phyloP scores from a whole-genome alignment of 2,329 filamentous ascomycete species.

The Didymella keratinophila region DNA sequence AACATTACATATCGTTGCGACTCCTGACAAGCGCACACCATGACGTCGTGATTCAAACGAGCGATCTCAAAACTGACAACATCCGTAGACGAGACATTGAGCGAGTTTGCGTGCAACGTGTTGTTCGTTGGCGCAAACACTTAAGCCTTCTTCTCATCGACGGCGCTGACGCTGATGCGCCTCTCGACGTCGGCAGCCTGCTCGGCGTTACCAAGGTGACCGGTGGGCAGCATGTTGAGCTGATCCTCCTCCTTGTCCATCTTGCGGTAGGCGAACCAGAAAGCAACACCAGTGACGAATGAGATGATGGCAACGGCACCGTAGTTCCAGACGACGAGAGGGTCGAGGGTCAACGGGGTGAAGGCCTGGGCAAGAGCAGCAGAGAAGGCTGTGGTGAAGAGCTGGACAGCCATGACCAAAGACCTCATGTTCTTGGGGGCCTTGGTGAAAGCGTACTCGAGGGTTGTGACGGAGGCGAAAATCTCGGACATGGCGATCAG shows the following conservation, averaged over 20 bases:
- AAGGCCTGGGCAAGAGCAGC: constrained; percentile 44
- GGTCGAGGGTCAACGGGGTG: constrained; percentile 38
- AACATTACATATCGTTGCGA: constrained; percentile 11
- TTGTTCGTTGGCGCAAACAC: neutral
- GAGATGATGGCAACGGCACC: constrained; percentile 47
- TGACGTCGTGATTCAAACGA: neutral
- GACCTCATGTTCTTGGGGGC: constrained; percentile 70
- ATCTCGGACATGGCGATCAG: constrained; percentile 68
- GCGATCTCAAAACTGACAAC: constrained; percentile 1
- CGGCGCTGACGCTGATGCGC: constrained; percentile 26
- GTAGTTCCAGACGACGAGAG: constrained; percentile 47
- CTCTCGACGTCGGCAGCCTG: constrained; percentile 45
- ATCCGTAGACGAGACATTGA: neutral
- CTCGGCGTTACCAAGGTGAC: constrained; percentile 41
- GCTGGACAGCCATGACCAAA: constrained; percentile 47
- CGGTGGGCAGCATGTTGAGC: constrained; percentile 51
- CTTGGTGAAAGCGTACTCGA: constrained; percentile 78
- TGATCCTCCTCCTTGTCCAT: constrained; percentile 48
- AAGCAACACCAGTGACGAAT: constrained; percentile 43
- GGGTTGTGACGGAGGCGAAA: constrained; percentile 71
- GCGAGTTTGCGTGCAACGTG: too few species aligned
- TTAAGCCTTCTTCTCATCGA: constrained; percentile 19
- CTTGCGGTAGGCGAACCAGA: constrained; percentile 43
- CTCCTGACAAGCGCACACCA: neutral
- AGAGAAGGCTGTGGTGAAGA: constrained; percentile 49